These are phyloP conservation scores for Mycosphaerella arachidis DNA, from an alignment of 2,329 filamentous ascomycete genomes.

Conservation along the genomic window DNA sequence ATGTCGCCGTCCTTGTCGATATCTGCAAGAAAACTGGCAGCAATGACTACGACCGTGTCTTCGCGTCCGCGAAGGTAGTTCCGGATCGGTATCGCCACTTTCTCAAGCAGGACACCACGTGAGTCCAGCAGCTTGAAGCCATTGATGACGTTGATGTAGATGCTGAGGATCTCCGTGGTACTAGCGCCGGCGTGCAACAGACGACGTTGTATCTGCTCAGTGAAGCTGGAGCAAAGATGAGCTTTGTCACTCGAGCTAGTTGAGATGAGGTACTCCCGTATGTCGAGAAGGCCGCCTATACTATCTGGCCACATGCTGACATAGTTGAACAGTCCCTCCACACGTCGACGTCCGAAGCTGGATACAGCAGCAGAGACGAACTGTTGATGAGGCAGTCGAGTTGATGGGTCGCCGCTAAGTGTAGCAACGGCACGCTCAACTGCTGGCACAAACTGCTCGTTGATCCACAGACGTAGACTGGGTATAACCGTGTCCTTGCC, in stretches of 20 bases:
- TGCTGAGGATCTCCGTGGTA: constrained; percentile 68
- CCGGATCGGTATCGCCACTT: constrained; percentile 68
- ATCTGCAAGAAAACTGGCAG: constrained; percentile 66
- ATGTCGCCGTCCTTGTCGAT: constrained; percentile 43
- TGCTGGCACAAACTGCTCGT: constrained; percentile 61
- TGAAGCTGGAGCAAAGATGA: constrained; percentile 66
- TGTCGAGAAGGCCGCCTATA: constrained; percentile 67
- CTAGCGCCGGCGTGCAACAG: constrained; percentile 72
- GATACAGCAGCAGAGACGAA: constrained; percentile 68
- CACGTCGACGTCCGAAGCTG: constrained; percentile 64
- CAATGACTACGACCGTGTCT: constrained; percentile 73
- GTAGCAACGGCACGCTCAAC: constrained; percentile 49
- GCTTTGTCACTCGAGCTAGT: constrained; percentile 64
- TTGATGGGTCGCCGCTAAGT: constrained; percentile 21
- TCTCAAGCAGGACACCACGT: constrained; percentile 70
- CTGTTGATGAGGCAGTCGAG: constrained; percentile 41
- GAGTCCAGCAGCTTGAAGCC: constrained; percentile 71
- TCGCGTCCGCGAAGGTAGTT: constrained; percentile 72
- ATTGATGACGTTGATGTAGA: constrained; percentile 75
- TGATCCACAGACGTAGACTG: constrained; percentile 62
- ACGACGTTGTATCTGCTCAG: constrained; percentile 58
- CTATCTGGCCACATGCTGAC: constrained; percentile 70
- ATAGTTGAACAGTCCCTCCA: constrained; percentile 72
- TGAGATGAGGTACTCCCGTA: constrained; percentile 61
- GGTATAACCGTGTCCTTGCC: constrained; percentile 53